Base-by-base conservation (phyloP, 2,329 filamentous ascomycete genomes). In the Fusarium longipes region DNA sequence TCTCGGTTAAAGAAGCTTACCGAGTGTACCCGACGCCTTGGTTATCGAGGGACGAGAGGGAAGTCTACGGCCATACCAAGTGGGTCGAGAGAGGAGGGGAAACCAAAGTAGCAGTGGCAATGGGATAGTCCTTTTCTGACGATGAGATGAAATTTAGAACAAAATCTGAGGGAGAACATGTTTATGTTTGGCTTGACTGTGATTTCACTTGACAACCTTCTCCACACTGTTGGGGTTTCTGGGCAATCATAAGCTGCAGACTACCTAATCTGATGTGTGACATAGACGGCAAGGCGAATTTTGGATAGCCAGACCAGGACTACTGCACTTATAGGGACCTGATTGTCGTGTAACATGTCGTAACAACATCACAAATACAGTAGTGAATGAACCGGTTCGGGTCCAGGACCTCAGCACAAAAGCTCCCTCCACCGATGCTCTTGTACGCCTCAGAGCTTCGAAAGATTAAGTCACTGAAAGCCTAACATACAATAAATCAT, bases 1-100 rank as follows among this genome's bases (percentile, higher is more conserved):
- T 72, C 95, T 92, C 81, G 84, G 81, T 77, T 87, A 82, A 67
- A 56, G 11, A 10, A 48, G 12, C 45, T 25, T 36, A 8, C 11
- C 14, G n/a, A 48, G 30, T 25, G 25, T 25, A 15, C 30, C 48
- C 51, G 38, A 40, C 35, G 55, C 43, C 30, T 61, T 58, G 24
- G 35, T 35, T 47, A 56, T 33, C 53, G 33, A 39, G 36, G 22
- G 27, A 33, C 27, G 58, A 54, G 43, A 64, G 47, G 32, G 53
- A 44, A 63, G 50, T 36, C 44, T 45, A 61, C 45, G 47, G 47
- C 60, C 42, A 63, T 49, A 59, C 50, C 50, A 63, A 63, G 58
- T 70, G 61, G 59, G 55, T 42, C 49, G 43, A 60, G 48, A 57
- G 48, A 57, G 45, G 62, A 68, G 66, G 66, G 60, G 61, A 66